Evolutionary conservation across 805 yeast species (phyloP), one percentile per base, ranked within the genome.

Genomic region (Teunomyces atbi): DNA sequence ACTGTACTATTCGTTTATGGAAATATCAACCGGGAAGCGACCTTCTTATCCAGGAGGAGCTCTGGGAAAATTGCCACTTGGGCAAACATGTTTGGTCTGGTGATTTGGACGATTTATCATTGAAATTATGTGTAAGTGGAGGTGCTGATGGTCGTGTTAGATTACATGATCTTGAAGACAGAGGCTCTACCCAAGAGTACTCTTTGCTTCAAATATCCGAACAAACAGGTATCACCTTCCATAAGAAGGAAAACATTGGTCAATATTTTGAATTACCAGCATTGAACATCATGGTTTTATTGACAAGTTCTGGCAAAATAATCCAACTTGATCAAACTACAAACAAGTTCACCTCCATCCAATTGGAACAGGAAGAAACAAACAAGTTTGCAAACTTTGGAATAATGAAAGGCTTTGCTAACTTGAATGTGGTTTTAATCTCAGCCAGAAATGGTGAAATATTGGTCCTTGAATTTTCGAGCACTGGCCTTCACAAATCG

Each of bases 131-230:
- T 6, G 90, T 82, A 2, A 87, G 96, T 10, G 94, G 96, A 35
- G 99, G 99, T 30, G 95, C 96, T 33, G 99, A 94, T 66, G 97
- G 97, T 0, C 79, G 86, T 54, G 65, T 91, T 1, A 76, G 86
- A 51, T 53, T 86, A 4, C 81, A 83, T 58, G 86, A 85, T 54
- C 61, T 85, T 20, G 55, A 54, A 21, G 29, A 48, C 16, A 48
- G 57, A 41, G 41, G 46, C 16, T 10, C 33, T n/a, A 36, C 46
- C 21, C 35, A 40, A 12, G 43, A 41, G 11, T 71, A 64, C 61
- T 47, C 64, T 4, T 44, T 77, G 4, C 50, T 59, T 2, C 64
- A 66, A 3, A 74, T 83, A 5, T 47, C 63, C 1, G 37, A 41
- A 0, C 43, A 60, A 8, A 53, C 67, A 7, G 59, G 56, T 0